Evolutionary conservation across 495 filamentous ascomycete species (phyloP), one percentile per base, ranked within the genome.

Genomic region (Penicilliopsis zonata): DNA sequence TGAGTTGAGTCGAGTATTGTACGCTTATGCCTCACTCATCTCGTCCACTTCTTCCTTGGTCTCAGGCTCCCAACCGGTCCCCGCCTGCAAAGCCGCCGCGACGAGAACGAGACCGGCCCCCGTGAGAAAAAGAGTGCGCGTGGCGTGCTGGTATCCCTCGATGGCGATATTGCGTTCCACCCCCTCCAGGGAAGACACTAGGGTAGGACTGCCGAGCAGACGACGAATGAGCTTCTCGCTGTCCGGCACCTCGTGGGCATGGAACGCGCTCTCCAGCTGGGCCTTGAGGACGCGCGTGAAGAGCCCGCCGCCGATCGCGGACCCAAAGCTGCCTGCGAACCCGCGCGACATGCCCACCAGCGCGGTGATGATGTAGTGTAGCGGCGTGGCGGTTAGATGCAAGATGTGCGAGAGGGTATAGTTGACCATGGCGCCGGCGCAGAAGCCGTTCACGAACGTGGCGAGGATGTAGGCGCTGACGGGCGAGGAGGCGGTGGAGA

Each of bases 401-500:
- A 87, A 61, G 4, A 86, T 43, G 40, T 90, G 83, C 0, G 78
- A 78, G 1, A 90, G 64, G 0, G 74, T 79, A 50, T 87, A 90
- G 49, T 84, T 87, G 20, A 87, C 50, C 7, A 73, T 57, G 1
- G 78, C 74, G 13, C 82, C 81, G 2, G 76, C 75, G 38, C 64
- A 66, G n/a, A 82, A 49, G 0, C 82, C 82, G 43, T 82, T 80
- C 14, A 69, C 7, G 52, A 83, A 80, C 2, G 75, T 64, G 0
- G 65, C 43, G 1, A 49, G 22, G 3, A 84, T 36, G 41, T 78
- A 83, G 0, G 67, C 33, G 0, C 36, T 21, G 0, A 61, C 45
- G 0, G 58, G 45, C 1, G 69, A 62, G 6, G 57, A 38, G 0
- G 68, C 51, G 1, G 66, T 74, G 5, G 67, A 71, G 1, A 72